Conservation (phyloP, 2,329 filamentous ascomycete genomes). For the Amphichorda felina region DNA sequence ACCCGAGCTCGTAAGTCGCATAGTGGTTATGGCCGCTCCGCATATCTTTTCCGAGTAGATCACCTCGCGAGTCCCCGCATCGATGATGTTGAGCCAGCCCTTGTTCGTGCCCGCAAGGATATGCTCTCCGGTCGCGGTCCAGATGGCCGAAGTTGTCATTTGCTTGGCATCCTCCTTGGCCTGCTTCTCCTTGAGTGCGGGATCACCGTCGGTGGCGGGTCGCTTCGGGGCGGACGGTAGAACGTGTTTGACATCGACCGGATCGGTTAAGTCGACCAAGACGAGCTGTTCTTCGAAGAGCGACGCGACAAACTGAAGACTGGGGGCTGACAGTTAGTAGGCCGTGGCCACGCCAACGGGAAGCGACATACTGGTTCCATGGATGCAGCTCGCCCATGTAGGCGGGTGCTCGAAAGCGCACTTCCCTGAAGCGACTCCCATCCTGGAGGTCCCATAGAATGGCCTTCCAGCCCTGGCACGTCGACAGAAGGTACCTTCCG, state of each 20-base stretch:
- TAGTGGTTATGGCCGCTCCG: conserved; percentile 74
- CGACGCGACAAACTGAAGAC: conserved; percentile 76
- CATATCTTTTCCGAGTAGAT: conserved; percentile 87
- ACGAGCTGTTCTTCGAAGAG: conserved; percentile 89
- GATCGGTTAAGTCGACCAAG: conserved; percentile 66
- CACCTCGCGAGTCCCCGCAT: conserved; percentile 65
- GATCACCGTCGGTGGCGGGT: conserved; percentile 56
- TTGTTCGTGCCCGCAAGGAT: conserved; percentile 91
- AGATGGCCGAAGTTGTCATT: conserved; percentile 85
- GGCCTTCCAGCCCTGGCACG: conserved; percentile 92
- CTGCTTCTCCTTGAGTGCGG: conserved; percentile 66
- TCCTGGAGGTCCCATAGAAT: conserved; percentile 84
- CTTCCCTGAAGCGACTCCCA: conserved; percentile 61
- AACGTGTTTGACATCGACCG: conserved; percentile 60
- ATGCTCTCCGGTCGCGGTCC: conserved; percentile 74
- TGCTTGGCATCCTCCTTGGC: conserved; percentile 88
- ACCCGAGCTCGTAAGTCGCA: conserved; percentile 72
- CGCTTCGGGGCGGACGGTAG: conserved; percentile 76
- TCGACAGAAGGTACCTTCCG: conserved; percentile 82
- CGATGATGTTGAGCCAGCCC: conserved; percentile 92
- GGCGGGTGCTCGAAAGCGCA: conserved; percentile 84
- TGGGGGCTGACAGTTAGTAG: conserved; percentile 22
- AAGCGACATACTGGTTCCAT: conserved; percentile 58
- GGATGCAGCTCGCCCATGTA: conserved; percentile 96
- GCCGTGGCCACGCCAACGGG: not conserved